Evolutionary conservation across 2,329 filamentous ascomycete genomes (phyloP), one percentile per base, ranked within the genome.

Genomic region (Diaporthe sp.): DNA sequence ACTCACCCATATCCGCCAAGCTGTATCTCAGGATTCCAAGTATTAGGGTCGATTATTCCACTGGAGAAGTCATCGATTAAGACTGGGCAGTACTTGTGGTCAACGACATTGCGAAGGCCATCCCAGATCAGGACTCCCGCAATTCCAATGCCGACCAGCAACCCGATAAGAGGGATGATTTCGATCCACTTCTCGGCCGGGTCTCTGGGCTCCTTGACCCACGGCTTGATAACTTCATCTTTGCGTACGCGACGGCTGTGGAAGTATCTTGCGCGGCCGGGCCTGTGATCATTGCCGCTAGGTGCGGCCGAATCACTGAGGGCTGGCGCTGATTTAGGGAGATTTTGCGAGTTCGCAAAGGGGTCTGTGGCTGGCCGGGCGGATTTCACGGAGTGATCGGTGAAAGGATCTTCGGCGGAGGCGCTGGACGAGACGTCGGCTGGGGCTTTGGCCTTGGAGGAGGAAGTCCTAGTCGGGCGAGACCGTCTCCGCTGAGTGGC

Each of bases 141-240:
- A 55, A 96, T 85, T 3, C 83, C 90, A 49, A 96, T 82, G 20
- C 95, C 95, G 20, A 95, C 76, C 4, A 92, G 65, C 68, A 97
- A 90, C 63, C 94, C 94, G 34, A 95, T 82, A 57, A 95, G 81
- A 3, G 94, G 94, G 75, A 97, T 89, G 77, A 96, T 95, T 3
- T 93, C 95, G 12, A 95, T 92, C 94, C 94, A 97, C 86, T 95
- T 97, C 87, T 96, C 94, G 82, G 92, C 93, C 17, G 93, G 92
- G 78, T 96, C 93, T 75, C 87, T 91, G 81, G 92, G 92, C n/a
- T 90, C 84, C 25, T 67, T 51, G 53, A 93, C 84, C 95, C 95
- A 97, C 17, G 94, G 93, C 85, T 94, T 93, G 82, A 95, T 92
- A 4, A 94, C 84, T 67, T 94, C 90, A 57, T 91, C 94, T 82